These are phyloP conservation scores for Bjerkandera adusta DNA, from an alignment of 1,284 basidiomycete species.

Conservation along the genomic window DNA sequence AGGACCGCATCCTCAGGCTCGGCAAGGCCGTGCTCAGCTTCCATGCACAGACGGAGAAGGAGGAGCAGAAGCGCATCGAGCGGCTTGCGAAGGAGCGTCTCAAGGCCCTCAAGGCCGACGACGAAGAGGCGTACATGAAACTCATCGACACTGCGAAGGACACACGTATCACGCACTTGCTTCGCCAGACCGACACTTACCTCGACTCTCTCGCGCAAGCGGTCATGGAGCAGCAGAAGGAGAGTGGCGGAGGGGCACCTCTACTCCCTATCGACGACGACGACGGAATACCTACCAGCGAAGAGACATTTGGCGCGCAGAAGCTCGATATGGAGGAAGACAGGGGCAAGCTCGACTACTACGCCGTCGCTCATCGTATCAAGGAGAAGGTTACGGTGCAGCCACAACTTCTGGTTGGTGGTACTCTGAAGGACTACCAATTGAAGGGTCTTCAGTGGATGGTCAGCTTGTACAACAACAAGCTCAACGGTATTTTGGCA, in stretches of 20 bases:
- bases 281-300: slow-evolving; percentile 77
- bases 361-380: slow-evolving; percentile 92
- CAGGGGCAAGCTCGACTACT: slow-evolving; percentile 90
- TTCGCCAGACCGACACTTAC: slow-evolving; percentile 94
- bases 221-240: slow-evolving; percentile 91
- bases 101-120: slow-evolving; percentile 95
- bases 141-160: slow-evolving; percentile 99
- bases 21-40: slow-evolving; percentile 86
- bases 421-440: slow-evolving; percentile 92
- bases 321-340: slow-evolving; percentile 65
- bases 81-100: slow-evolving; percentile 97
- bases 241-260: slow-evolving; percentile 47
- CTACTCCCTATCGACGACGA: slow-evolving; percentile 36
- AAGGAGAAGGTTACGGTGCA: slow-evolving; percentile 88
- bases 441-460: slow-evolving; percentile 96
- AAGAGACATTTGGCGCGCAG: slow-evolving; percentile 89
- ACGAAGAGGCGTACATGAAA: slow-evolving; percentile 99
- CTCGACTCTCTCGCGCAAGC: slow-evolving; percentile 95
- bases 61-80: slow-evolving; percentile 98
- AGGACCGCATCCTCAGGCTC: slow-evolving; percentile 82
- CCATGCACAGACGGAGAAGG: slow-evolving; percentile 92
- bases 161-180: slow-evolving; percentile 95
- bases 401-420: slow-evolving; percentile 80
- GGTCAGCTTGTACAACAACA: slow-evolving; percentile 98
- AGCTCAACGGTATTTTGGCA: slow-evolving; percentile 93